Base-by-base conservation (phyloP, 2,329 filamentous ascomycete genomes). In the Talaromyces sp. region DNA sequence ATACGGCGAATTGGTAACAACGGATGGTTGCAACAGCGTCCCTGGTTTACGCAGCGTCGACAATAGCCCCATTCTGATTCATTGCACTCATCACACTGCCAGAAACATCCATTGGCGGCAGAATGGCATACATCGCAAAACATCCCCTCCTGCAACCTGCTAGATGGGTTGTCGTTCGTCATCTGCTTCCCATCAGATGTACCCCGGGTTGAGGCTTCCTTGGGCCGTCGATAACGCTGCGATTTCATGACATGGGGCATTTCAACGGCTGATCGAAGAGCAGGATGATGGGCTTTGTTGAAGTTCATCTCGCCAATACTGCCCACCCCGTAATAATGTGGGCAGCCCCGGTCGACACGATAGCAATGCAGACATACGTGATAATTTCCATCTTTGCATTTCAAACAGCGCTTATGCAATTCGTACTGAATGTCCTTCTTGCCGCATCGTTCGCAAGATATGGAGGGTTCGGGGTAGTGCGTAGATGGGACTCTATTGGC, bases 11-110 rank as follows among this genome's bases (percentile, higher is more conserved):
- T 81, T 0, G 93, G 92, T 0, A 96, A 81, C 0, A 98, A 82
- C 7, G 90, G 84, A 73, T 98, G 94, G 0, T 88, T 90, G 77
- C 94, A 98, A 66, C 88, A 90, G 66, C 84, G 84, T 16, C 92
- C 93, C 75, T 89, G 88, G 66, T 94, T 93, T 35, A 97, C 92
- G 69, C 94, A 98, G 66, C 84, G 81, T 71, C 93, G 92, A 78
- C 94, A 98, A 74, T 92, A 97, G 0, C 94, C 94, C 93, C 93
- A 98, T 73, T 96, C 93, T 5, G 92, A 94, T 67, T 95, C 88
- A 71, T 97, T 97, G 78, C 94, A 98, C 31, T 84, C 76, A 66
- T 90, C 87, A 75, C 94, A 98, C 67, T 91, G 88, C 94, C 93
- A 98, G 77, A 91, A 96, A 77, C 92, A 95, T 60, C 89, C 85